Evolutionary conservation across 2,329 filamentous ascomycete genomes (phyloP).

Genomic region (Lecanicillium sp.): DNA sequence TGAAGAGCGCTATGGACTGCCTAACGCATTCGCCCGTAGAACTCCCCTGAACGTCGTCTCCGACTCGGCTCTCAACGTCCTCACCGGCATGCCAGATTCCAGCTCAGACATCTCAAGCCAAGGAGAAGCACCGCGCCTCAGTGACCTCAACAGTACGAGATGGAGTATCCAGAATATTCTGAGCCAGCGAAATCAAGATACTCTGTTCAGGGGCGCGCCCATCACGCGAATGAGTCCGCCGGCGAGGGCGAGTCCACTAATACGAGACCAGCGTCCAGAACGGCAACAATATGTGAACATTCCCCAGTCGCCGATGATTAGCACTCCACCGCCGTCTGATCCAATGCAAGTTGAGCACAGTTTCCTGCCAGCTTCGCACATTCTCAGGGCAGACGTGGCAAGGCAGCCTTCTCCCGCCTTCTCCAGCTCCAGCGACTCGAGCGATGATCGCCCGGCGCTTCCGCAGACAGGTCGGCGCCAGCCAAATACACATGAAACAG

Average conservation of each 20-base stretch:
- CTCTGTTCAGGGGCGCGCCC: neutral
- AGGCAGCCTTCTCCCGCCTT: neutral
- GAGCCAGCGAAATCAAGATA: neutral
- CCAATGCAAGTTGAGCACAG: conserved; percentile 13
- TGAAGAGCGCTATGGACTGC: no score
- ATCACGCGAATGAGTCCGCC: neutral
- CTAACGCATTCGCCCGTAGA: conserved; percentile 14
- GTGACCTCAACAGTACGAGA: conserved; percentile 2
- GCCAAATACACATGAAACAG: no score
- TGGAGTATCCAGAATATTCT: conserved; percentile 1
- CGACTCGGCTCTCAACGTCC: conserved; percentile 15
- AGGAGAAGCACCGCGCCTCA: conserved; percentile 4
- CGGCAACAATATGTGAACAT: neutral
- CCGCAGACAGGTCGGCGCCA: no score
- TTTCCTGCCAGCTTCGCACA: conserved; percentile 6
- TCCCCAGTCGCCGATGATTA: conserved; percentile 10
- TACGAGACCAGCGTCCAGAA: conserved; percentile 3
- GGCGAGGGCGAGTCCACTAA: conserved; percentile 8
- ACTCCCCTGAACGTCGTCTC: conserved; percentile 21
- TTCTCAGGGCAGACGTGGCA: neutral
- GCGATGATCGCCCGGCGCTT: no score
- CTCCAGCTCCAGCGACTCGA: neutral
- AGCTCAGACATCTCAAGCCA: neutral
- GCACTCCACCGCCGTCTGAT: conserved; percentile 24
- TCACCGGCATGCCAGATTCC: neutral